Evolutionary conservation across 441 rosid genomes (phyloP), one percentile per base, ranked within the genome.

Genomic region (Populus hybrid): DNA sequence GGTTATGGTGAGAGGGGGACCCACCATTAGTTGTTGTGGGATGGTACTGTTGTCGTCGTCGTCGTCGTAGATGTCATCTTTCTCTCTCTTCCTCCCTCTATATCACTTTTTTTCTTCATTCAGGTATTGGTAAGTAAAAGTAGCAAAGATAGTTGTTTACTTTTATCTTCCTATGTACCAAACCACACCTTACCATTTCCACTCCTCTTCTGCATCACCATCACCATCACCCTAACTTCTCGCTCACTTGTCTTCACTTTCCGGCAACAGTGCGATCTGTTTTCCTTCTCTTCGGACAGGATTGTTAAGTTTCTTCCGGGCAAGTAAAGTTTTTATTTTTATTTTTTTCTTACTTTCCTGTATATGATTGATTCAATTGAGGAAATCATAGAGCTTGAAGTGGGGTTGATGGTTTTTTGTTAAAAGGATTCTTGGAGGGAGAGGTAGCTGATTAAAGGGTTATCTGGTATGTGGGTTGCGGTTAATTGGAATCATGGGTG

Each of bases 401-500:
- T 42, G 70, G 80, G 59, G 67, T 69, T 76, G 12, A 18, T 68
- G 38, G 66, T 69, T 65, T 8, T 59, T 59, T 2, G 20, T 38
- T 45, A 16, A 11, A 0, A 0, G 23, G 82, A 31, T 64, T 74
- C 29, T 64, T 75, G 68, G 69, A 68, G 68, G 81, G 77, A 66
- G 72, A 72, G 63, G 61, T 75, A 38, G 76, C 9, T 76, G 72
- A 79, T 69, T 84, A 20, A 23, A 50, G 81, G 72, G 75, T 33
- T 53, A 23, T 69, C 83, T 84, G 88, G 86, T 80, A 84, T 91
- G 90, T 88, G 90, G 91, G 86, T 86, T 79, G 87, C 83, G 84
- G 83, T 88, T 81, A 84, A 80, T 84, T 94, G 89, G 92, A 89
- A 79, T 69, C 89, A 90, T 90, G 98, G 95, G 74, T 90, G 90